Conservation (phyloP, 2,329 filamentous ascomycete species). For the Arthroderma uncinatum region DNA sequence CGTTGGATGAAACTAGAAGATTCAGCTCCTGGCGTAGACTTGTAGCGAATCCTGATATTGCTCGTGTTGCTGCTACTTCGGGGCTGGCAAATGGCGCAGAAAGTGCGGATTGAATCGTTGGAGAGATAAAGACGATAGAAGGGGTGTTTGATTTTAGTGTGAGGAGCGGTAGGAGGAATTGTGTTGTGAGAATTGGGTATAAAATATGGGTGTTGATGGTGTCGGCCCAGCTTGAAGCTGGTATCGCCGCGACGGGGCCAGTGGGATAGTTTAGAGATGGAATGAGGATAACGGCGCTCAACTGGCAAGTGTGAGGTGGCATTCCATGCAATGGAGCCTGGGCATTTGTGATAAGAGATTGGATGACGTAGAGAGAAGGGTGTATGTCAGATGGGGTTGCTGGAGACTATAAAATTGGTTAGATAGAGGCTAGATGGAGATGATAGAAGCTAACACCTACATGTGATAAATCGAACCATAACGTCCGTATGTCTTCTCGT, state of each 20-base stretch:
- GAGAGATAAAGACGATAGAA: slow-evolving; percentile 35
- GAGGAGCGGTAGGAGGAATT: slow-evolving; percentile 75
- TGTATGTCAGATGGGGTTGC: slow-evolving; percentile 46
- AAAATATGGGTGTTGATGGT: slow-evolving; percentile 86
- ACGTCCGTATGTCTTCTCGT: slow-evolving; percentile 68
- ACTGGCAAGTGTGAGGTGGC: slow-evolving; percentile 60
- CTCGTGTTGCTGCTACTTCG: slow-evolving; percentile 75
- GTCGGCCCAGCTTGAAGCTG: slow-evolving; percentile 74
- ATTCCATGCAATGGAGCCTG: slow-evolving; percentile 67
- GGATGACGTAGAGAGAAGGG: slow-evolving; percentile 60
- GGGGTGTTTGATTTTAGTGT: slow-evolving; percentile 47
- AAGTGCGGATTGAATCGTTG: slow-evolving; percentile 37
- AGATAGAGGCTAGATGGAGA: not conserved
- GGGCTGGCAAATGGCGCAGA: slow-evolving; percentile 47
- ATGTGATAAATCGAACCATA: slow-evolving; percentile 66
- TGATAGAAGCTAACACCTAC: slow-evolving; percentile 19
- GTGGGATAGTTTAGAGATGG: slow-evolving; percentile 68
- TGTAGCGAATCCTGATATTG: slow-evolving; percentile 73
- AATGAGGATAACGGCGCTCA: slow-evolving; percentile 73
- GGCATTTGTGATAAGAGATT: slow-evolving; percentile 59
- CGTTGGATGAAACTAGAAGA: slow-evolving; percentile 43
- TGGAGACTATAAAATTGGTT: slow-evolving; percentile 40
- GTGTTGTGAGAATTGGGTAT: slow-evolving; percentile 76
- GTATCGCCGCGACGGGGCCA: slow-evolving; percentile 73
- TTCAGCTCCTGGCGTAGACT: slow-evolving; percentile 69